Evolutionary conservation across 2,329 filamentous ascomycete genomes (phyloP).

Genomic region (Sodiomyces alkalinus): DNA sequence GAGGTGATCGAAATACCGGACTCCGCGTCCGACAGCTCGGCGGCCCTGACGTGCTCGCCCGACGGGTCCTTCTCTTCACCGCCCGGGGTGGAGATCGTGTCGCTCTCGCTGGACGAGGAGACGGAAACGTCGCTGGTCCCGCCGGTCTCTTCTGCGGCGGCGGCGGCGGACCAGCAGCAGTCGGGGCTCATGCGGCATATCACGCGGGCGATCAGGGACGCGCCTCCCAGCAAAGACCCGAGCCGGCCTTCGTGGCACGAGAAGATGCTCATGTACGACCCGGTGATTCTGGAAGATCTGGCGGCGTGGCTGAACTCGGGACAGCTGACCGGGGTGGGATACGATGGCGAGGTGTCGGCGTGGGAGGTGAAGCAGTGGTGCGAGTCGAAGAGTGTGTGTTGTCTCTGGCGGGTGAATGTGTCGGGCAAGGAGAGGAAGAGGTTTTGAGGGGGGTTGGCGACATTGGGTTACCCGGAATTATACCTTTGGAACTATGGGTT

Average conservation of each 20-base stretch:
- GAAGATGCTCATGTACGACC: slow-evolving; percentile 87
- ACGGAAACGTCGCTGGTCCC: slow-evolving; percentile 24
- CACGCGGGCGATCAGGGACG: slow-evolving; percentile 35
- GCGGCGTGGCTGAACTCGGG: slow-evolving; percentile 68
- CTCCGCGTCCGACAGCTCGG: slow-evolving; percentile 26
- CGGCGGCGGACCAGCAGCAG: slow-evolving; percentile 19
- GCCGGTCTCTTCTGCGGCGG: slow-evolving; percentile 14
- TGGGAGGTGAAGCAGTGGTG: slow-evolving; percentile 77
- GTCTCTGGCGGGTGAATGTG: slow-evolving; percentile 50
- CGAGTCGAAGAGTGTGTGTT: slow-evolving; percentile 73
- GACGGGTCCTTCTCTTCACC: slow-evolving; percentile 29
- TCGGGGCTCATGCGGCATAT: slow-evolving; percentile 34
- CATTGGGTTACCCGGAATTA: not conserved
- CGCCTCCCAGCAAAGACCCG: slow-evolving; percentile 33
- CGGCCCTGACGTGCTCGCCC: slow-evolving; percentile 5
- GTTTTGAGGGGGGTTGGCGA: slow-evolving; percentile 7
- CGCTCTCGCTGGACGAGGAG: slow-evolving; percentile 27
- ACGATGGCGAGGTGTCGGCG: slow-evolving; percentile 47
- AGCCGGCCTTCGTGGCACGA: slow-evolving; percentile 63
- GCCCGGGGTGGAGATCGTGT: slow-evolving; percentile 24
- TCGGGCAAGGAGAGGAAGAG: slow-evolving; percentile 39
- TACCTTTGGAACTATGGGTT: too few species aligned
- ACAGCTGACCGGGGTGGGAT: slow-evolving; percentile 44
- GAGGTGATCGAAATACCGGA: slow-evolving; percentile 33
- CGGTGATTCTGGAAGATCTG: slow-evolving; percentile 76